Evolutionary conservation across 192 early-diverging fungal species (phyloP).

Genomic region (Ramicandelaber brevisporus): DNA sequence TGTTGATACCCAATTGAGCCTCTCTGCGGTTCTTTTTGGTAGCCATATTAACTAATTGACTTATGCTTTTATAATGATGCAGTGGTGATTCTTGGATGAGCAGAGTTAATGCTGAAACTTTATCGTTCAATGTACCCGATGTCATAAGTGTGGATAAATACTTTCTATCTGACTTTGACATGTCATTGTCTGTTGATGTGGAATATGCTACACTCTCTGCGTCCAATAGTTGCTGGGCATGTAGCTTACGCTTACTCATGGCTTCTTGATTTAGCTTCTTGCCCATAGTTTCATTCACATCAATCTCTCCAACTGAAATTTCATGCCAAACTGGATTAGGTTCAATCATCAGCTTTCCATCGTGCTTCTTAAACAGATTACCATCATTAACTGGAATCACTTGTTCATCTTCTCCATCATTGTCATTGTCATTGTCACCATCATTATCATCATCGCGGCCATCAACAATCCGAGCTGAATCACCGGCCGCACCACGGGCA

Average conservation of each 20-base stretch:
- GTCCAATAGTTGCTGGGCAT: slow-evolving; percentile 33
- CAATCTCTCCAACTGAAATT: slow-evolving; percentile 3
- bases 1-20: slow-evolving; percentile 55
- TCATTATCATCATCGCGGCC: slow-evolving; percentile 6
- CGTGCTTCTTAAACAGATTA: slow-evolving; percentile 5
- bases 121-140: slow-evolving; percentile 82
- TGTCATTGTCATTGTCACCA: slow-evolving; percentile 3
- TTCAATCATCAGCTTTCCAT: slow-evolving; percentile 5
- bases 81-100: slow-evolving; percentile 78
- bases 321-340: slow-evolving; percentile 11
- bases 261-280: slow-evolving; percentile 11
- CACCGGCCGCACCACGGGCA: slow-evolving; percentile 2
- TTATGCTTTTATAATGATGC: slow-evolving; percentile 44
- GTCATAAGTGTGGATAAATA: slow-evolving; percentile 72
- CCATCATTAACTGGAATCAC: slow-evolving; percentile 1
- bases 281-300: slow-evolving; percentile 3
- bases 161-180: slow-evolving; percentile 52
- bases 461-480: slow-evolving; percentile 1
- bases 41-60: slow-evolving; percentile 59
- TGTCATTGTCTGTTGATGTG: slow-evolving; percentile 16
- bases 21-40: slow-evolving; percentile 78
- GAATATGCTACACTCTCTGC: slow-evolving; percentile 33
- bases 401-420: slow-evolving; percentile 4
- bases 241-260: slow-evolving; percentile 10
- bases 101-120: slow-evolving; percentile 77